Evolutionary conservation across 805 yeast genomes (phyloP).

Genomic region (Ogataea neopini): DNA sequence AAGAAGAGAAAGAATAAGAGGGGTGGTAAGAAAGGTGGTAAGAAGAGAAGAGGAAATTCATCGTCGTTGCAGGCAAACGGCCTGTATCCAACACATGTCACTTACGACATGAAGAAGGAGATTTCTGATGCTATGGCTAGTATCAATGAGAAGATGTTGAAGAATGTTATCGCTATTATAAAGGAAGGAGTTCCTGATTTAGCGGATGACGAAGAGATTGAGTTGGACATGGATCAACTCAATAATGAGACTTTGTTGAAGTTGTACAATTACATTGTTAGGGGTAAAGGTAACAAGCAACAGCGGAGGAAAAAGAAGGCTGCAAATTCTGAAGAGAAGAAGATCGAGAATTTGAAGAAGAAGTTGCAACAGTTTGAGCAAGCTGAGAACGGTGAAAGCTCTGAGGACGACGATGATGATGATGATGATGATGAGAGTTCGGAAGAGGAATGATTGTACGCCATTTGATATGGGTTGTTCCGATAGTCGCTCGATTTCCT

Average conservation of each 20-base stretch:
- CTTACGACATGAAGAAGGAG: slow-evolving; percentile 96
- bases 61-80: slow-evolving; percentile 15
- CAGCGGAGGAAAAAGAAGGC: slow-evolving; percentile 46
- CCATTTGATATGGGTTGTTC: slow-evolving; percentile 8
- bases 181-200: slow-evolving; percentile 72
- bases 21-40: slow-evolving; percentile 37
- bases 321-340: slow-evolving; percentile 66
- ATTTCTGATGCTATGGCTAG: slow-evolving; percentile 82
- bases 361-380: slow-evolving; percentile 71
- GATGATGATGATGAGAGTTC: slow-evolving; percentile 51
- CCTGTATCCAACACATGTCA: slow-evolving; percentile 49
- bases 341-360: slow-evolving; percentile 70
- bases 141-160: slow-evolving; percentile 74
- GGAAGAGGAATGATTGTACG: slow-evolving; percentile 30
- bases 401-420: slow-evolving; percentile 54
- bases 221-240: slow-evolving; percentile 90
- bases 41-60: slow-evolving; percentile 24
- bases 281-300: slow-evolving; percentile 41
- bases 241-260: slow-evolving; percentile 81
- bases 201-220: slow-evolving; percentile 87
- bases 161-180: slow-evolving; percentile 80
- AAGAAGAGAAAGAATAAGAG: slow-evolving; percentile 47
- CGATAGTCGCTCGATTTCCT: slow-evolving; percentile 7
- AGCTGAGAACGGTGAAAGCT: slow-evolving; percentile 58
- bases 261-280: slow-evolving; percentile 79